phyloP scores from a whole-genome alignment of 2,329 filamentous ascomycete species.

The Penicillium crustosum region DNA sequence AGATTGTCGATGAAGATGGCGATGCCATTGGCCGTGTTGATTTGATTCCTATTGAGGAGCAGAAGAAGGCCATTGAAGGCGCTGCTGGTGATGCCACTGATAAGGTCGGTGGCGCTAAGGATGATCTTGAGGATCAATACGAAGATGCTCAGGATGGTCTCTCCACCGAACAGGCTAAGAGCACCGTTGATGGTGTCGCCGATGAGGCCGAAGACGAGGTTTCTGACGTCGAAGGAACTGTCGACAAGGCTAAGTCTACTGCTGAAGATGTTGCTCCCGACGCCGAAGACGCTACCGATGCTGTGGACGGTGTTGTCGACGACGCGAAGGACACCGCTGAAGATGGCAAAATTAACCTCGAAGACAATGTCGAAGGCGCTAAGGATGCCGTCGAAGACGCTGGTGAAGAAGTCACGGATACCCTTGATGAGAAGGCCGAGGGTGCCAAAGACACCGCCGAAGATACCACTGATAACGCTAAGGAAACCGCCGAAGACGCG shows the following conservation, averaged over 20 bases:
- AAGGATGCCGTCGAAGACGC: conserved; percentile 1
- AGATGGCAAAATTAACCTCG: not conserved
- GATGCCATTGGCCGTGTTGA: conserved; percentile 39
- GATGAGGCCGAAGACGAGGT: conserved; percentile 21
- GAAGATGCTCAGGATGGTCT: conserved; percentile 42
- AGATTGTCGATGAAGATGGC: conserved; percentile 43
- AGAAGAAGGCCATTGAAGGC: conserved; percentile 32
- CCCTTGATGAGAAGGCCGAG: conserved; percentile 13
- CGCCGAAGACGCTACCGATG: conserved; percentile 11
- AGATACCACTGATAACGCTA: too few relatives aligned
- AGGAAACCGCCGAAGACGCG: conserved; percentile 12
- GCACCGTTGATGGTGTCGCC: conserved; percentile 12
- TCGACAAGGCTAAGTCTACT: conserved; percentile 52
- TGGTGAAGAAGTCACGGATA: conserved; percentile 18
- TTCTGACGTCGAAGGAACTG: conserved; percentile 39
- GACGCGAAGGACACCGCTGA: conserved; percentile 23
- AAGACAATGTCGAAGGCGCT: conserved; percentile 25
- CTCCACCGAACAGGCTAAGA: conserved; percentile 7
- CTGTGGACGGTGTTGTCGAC: conserved; percentile 28
- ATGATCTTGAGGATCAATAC: conserved; percentile 46
- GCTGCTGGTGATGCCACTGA: conserved; percentile 50
- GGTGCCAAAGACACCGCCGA: conserved; percentile 27
- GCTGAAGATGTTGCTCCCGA: conserved; percentile 29
- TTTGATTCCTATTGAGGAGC: conserved; percentile 30
- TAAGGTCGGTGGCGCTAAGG: conserved; percentile 51